Evolutionary conservation across 2,329 filamentous ascomycete genomes (phyloP).

Genomic region (Xylariaceae sp.): DNA sequence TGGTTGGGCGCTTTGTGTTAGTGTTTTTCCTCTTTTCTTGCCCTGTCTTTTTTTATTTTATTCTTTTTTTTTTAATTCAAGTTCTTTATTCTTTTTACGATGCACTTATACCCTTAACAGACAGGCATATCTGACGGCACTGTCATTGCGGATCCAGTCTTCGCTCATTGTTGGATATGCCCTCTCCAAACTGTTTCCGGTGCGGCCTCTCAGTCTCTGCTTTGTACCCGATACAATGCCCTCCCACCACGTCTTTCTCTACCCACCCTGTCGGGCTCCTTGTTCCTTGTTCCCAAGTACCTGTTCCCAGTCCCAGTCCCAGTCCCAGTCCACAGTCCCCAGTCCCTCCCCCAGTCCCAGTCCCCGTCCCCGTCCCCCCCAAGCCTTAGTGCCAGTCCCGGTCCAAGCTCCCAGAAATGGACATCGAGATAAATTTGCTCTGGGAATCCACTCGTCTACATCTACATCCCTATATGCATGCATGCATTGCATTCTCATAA

Average conservation of each 20-base stretch:
- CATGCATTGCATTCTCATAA: conserved; percentile 24
- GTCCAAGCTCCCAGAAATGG: conserved; percentile 21
- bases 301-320: not conserved
- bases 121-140: conserved; percentile 3
- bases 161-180: conserved; percentile 25
- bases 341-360: conserved; percentile 13
- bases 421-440: conserved; percentile 16
- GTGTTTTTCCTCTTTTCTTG: not conserved
- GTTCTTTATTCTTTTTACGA: not conserved
- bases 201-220: conserved; percentile 7
- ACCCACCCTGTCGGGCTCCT: conserved; percentile 13
- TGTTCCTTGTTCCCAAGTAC: not conserved
- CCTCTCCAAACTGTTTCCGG: conserved; percentile 12
- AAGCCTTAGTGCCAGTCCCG: not conserved
- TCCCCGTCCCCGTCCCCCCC: not conserved
- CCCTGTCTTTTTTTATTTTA: not conserved
- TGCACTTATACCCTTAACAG: not conserved
- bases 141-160: conserved; percentile 26
- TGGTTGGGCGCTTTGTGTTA: conserved; percentile 17
- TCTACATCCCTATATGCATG: conserved; percentile 11
- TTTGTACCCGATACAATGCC: conserved; percentile 5
- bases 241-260: not conserved
- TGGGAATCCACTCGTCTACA: conserved; percentile 14
- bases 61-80: conserved; percentile 7
- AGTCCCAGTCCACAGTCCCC: not conserved